phyloP scores from a whole-genome alignment of 306 rosid genomes.

The cucumber (Cucumis sativus) region DNA sequence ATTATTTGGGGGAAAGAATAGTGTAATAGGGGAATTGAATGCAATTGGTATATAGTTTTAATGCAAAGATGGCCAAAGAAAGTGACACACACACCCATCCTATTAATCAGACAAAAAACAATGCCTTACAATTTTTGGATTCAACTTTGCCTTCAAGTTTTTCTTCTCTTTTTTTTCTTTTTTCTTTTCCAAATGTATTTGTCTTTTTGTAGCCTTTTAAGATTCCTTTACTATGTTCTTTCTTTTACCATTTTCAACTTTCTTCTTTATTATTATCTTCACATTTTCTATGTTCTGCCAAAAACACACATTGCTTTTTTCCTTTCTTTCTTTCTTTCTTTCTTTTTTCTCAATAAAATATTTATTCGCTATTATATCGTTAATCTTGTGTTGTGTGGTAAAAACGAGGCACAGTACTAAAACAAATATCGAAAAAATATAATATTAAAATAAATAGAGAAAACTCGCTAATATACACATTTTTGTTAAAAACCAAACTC shows the following conservation, averaged over 20 bases:
- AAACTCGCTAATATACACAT: too few relatives aligned
- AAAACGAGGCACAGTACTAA: too few relatives aligned
- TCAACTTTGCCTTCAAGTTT: neutral
- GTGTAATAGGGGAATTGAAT: neutral
- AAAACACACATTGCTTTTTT: neutral
- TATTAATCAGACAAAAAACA: neutral
- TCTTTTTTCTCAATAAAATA: too few relatives aligned
- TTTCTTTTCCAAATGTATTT: neutral
- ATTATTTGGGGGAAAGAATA: too few relatives aligned
- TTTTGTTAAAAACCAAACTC: too few relatives aligned
- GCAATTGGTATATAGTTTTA: neutral
- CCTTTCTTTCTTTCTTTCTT: neutral
- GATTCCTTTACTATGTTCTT: slow-evolving; percentile 1
- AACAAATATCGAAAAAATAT: too few relatives aligned
- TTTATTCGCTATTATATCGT: too few relatives aligned
- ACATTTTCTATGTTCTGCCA: neutral
- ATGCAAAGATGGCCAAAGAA: slow-evolving; percentile 5
- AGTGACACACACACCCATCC: slow-evolving; percentile 3
- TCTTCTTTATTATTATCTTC: neutral
- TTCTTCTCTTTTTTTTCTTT: neutral
- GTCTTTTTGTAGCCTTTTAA: neutral
- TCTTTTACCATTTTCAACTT: neutral
- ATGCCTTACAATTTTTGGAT: neutral
- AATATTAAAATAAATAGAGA: too few relatives aligned
- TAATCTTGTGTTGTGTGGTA: too few relatives aligned